Base-by-base conservation (phyloP, 1,284 basidiomycete genomes). In the Heterobasidion parviporum region DNA sequence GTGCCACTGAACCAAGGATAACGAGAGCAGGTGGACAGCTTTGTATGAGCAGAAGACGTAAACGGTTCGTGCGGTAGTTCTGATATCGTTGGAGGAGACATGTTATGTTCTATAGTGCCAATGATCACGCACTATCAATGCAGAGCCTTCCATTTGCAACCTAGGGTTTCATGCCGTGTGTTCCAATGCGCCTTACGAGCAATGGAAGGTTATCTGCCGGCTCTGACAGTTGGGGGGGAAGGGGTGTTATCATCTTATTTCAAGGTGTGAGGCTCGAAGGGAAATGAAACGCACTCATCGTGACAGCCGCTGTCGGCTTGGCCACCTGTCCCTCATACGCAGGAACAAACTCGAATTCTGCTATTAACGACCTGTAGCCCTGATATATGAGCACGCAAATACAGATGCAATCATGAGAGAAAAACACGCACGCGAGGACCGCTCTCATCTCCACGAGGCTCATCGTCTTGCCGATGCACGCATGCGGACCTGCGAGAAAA, bases 371-470 rank as follows among this genome's bases (percentile, higher is more conserved):
- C 1, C 72, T 74, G 54, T 45, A 56, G 32, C 38, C 14, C 9
- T 10, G 20, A 36, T 32, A 18, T 1, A 12, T 8, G 20, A 32
- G 9, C 10, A 32, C 26, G 16, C 18, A 14, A 47, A 6, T 3
- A 26, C 32, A 8, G 15, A 52, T 9, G 32, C 16, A 6, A 18
- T 51, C 10, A 20, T 26, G 12, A 18, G 10, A 7, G 10, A 10
- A 47, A 32, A 32, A 14, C 8, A 52, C 54, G 36, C 32, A 55
- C 54, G 54, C 54, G 4, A 74, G 55, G 12, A 75, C 71, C 47
- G 72, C 73, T 60, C 79, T 79, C 77, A 79, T 80, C 63, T 80
- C 78, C 38, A 74, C 70, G 20, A 79, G 71, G 0, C 76, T 70
- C 78, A 80, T 79, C 0, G 76, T 78, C 63, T 73, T 77, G 3